phyloP scores from a whole-genome alignment of 768 basidiomycete genomes.

The Lepiota subincarnata region DNA sequence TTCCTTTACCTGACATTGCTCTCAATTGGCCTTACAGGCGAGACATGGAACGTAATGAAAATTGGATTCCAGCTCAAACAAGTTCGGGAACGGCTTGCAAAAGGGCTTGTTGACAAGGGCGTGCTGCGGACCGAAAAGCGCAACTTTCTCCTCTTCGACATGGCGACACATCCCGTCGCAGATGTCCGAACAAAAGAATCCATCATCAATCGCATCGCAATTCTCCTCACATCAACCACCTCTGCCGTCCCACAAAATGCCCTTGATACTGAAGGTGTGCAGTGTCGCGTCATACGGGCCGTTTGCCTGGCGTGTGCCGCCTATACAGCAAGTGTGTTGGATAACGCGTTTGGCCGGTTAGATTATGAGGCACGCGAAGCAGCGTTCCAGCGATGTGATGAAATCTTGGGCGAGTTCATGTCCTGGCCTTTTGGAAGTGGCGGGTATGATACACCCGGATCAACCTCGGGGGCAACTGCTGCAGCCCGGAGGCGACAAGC shows the following conservation, averaged over 20 bases:
- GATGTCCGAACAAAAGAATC: constrained; percentile 88
- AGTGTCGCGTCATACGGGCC: constrained; percentile 75
- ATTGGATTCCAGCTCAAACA: constrained; percentile 99
- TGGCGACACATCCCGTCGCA: constrained; percentile 98
- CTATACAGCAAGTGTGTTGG: constrained; percentile 92
- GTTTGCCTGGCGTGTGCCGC: constrained; percentile 88
- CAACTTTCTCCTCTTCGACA: constrained; percentile 98
- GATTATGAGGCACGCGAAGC: constrained; percentile 92
- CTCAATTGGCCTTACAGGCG: constrained; percentile 40
- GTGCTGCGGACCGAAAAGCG: constrained; percentile 98
- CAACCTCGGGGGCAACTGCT: not conserved
- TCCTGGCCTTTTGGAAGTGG: constrained; percentile 78
- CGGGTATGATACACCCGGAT: not conserved
- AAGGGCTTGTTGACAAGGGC: constrained; percentile 97
- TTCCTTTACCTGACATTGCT: not conserved
- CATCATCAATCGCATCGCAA: constrained; percentile 70
- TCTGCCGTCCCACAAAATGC: constrained; percentile 73
- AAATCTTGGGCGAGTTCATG: constrained; percentile 87
- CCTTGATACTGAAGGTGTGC: constrained; percentile 71
- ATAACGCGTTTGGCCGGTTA: constrained; percentile 86
- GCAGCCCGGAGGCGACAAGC: constrained; percentile 27
- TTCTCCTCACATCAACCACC: constrained; percentile 80
- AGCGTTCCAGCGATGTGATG: constrained; percentile 91
- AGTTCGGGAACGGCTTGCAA: constrained; percentile 95
- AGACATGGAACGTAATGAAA: constrained; percentile 99